Base-by-base conservation (phyloP, 1,139 yeast genomes). In the Wickerhamomyces sp. region DNA sequence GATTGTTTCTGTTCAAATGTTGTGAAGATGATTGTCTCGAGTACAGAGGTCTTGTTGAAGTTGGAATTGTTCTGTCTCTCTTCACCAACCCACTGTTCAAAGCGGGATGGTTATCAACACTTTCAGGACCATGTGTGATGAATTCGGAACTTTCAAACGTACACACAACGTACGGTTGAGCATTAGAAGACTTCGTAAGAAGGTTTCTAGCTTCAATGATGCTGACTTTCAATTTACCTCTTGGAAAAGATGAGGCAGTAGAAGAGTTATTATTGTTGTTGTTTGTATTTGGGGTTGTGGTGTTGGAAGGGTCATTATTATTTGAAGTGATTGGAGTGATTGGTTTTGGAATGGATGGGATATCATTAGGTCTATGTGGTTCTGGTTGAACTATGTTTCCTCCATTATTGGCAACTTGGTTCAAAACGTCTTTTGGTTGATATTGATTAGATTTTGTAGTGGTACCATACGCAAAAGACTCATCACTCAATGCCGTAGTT, bases 111-210 rank as follows among this genome's bases (percentile, higher is more conserved):
- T 66, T 71, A 24, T 72, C 78, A 46, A 69, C 69, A 21, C 81
- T 72, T 43, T 77, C 83, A 4, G 93, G 88, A 13, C 91, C 89
- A 44, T 78, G 78, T 19, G 95, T 79, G 41, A 89, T 88, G 47
- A 81, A 85, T 62, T 89, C 97, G 2, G 95, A 82, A 43, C 93
- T 82, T 56, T 88, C 96, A 62, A 85, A 89, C 2, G 95, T 85
- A 58, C 95, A 86, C 23, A 89, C 96, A 17, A 86, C 96, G 57
- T 89, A 89, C 3, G 96, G 96, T 49, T 77, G 81, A 8, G 87
- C 71, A 45, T 59, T 59, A 11, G 71, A 64, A 4, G 75, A 61
- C 36, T 67, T 65, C 20, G 79, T 74, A 30, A 70, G 64, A 42
- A 88, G 66, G 46, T 77, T 80, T 40, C 70, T 72, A 3, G 96